phyloP scores from a whole-genome alignment of 2,329 filamentous ascomycete species.

The Madurella fahalii region DNA sequence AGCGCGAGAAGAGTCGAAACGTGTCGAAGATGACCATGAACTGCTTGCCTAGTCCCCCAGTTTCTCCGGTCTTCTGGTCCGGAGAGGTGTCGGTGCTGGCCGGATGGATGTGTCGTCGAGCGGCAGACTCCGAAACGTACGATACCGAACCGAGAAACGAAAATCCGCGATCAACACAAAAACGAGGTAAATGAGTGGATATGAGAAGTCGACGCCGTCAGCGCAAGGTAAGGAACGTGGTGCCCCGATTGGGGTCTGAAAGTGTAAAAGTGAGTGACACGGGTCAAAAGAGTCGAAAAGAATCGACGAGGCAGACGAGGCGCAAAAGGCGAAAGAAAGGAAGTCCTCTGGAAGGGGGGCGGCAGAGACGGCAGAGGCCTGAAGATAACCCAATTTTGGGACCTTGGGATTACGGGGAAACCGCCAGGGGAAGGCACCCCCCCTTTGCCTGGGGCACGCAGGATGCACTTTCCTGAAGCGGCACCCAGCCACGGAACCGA shows the following conservation, averaged over 20 bases:
- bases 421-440: conserved; percentile 6
- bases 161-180: conserved; percentile 21
- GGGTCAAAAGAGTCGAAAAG: conserved; percentile 8
- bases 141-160: conserved; percentile 9
- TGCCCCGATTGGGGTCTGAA: conserved; percentile 6
- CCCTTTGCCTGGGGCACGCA: conserved; percentile 12
- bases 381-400: conserved; percentile 23
- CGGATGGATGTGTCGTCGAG: background rate
- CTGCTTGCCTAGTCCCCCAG: background rate
- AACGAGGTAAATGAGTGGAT: conserved; percentile 8
- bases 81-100: too few relatives aligned
- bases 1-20: background rate
- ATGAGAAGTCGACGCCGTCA: conserved; percentile 5
- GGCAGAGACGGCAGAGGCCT: conserved; percentile 16
- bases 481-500: conserved; percentile 9
- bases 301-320: conserved; percentile 6
- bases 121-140: conserved; percentile 1
- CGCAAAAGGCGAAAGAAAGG: conserved; percentile 17
- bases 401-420: conserved; percentile 8
- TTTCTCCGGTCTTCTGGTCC: background rate
- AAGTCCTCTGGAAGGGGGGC: conserved; percentile 9
- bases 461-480: conserved; percentile 20
- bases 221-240: conserved; percentile 16
- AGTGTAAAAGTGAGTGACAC: conserved; percentile 13
- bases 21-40: background rate